Conservation (phyloP, 2,329 filamentous ascomycete genomes). For the Fusarium irregulare region DNA sequence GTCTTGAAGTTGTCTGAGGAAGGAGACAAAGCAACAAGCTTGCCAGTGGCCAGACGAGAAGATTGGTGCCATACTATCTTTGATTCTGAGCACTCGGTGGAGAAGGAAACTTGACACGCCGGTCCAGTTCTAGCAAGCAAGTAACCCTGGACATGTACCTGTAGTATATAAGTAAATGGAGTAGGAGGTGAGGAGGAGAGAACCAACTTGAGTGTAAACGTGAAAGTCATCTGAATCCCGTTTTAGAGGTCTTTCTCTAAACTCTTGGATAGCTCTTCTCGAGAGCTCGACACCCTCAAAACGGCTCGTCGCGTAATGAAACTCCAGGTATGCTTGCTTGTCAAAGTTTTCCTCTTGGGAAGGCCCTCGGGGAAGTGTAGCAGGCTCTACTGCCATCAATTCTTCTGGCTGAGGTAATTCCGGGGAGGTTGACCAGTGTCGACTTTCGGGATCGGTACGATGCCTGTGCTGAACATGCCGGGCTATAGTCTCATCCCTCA, state of each 20-base stretch:
- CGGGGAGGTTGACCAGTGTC: conserved; percentile 28
- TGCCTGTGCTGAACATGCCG: conserved; percentile 17
- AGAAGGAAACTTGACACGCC: conserved; percentile 77
- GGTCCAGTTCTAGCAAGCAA: conserved; percentile 71
- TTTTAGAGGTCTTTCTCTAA: conserved; percentile 66
- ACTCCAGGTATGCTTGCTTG: conserved; percentile 69
- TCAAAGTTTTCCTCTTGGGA: neutral
- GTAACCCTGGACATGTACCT: conserved; percentile 76
- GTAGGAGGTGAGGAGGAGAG: neutral
- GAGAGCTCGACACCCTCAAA: conserved; percentile 79
- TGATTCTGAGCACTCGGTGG: conserved; percentile 71
- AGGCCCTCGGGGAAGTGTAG: conserved; percentile 22
- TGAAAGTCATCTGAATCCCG: conserved; percentile 59
- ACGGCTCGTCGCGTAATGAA: conserved; percentile 80
- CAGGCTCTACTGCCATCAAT: conserved; percentile 33
- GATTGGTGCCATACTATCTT: conserved; percentile 73
- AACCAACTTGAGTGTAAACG: conserved; percentile 74
- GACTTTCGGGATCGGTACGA: neutral
- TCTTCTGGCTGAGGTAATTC: conserved; percentile 45
- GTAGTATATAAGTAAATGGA: conserved; percentile 5
- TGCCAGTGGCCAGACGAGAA: conserved; percentile 63
- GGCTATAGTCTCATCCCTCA: conserved; percentile 22
- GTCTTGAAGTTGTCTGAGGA: conserved; percentile 70
- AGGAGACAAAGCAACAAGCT: conserved; percentile 64
- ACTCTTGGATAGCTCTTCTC: conserved; percentile 70